Evolutionary conservation across 495 filamentous ascomycete genomes (phyloP).

Genomic region (Penicillium crystallinum): DNA sequence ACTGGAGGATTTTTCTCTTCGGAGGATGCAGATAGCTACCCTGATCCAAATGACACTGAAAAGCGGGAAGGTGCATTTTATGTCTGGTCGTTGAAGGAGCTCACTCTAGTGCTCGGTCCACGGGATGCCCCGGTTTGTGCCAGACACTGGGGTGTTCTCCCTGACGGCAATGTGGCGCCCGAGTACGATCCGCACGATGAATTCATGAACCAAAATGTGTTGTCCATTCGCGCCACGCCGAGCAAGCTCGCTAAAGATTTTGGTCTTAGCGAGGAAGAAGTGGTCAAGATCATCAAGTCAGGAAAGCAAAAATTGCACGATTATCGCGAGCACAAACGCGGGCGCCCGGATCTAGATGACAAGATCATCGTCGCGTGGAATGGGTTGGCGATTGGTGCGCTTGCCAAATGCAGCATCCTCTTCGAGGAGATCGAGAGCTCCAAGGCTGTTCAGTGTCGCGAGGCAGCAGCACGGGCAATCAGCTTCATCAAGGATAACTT

Average conservation of each 20-base stretch:
- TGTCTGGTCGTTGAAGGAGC: conserved; percentile 86
- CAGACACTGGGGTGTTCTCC: conserved; percentile 78
- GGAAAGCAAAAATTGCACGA: conserved; percentile 66
- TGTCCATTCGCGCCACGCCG: conserved; percentile 55
- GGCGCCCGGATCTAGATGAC: conserved; percentile 79
- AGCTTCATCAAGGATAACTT: conserved; percentile 74
- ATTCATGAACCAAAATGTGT: conserved; percentile 71
- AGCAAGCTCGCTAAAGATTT: conserved; percentile 71
- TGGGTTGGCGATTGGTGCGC: conserved; percentile 79
- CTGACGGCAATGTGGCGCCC: conserved; percentile 82
- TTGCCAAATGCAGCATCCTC: conserved; percentile 68
- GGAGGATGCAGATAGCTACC: conserved; percentile 89
- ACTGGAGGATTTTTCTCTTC: conserved; percentile 80
- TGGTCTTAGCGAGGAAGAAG: conserved; percentile 67
- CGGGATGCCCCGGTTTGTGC: conserved; percentile 71
- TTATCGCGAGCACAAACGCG: conserved; percentile 69
- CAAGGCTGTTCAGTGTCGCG: conserved; percentile 53
- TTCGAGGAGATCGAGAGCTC: conserved; percentile 56
- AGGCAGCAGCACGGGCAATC: conserved; percentile 63
- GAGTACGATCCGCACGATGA: conserved; percentile 88
- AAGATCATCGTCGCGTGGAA: conserved; percentile 89
- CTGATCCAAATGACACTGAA: conserved; percentile 66
- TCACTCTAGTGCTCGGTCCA: conserved; percentile 68
- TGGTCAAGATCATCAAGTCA: conserved; percentile 61
- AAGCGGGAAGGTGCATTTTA: conserved; percentile 95